Conservation (phyloP, 2,329 filamentous ascomycete genomes). For the Exserohilum rostratum region DNA sequence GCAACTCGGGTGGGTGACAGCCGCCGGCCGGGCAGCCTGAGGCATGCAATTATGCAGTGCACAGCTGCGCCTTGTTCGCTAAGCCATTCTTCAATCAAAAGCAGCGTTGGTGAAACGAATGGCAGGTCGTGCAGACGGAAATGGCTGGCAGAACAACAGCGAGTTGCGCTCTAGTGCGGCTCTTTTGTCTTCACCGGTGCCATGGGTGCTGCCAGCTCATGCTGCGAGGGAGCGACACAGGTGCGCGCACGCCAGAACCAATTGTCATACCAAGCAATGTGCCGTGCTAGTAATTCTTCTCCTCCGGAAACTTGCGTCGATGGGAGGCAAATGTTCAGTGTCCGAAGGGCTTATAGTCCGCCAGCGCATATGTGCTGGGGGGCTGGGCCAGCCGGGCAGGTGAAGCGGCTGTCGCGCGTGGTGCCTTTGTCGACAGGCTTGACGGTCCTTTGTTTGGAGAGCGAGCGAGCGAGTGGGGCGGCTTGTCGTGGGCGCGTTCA, state of each 20-base stretch:
- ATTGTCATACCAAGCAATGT: slow-evolving; percentile 33
- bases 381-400: slow-evolving; percentile 4
- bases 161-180: slow-evolving; percentile 35
- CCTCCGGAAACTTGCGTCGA: slow-evolving; percentile 16
- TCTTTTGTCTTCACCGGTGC: slow-evolving; percentile 44
- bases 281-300: slow-evolving; percentile 21
- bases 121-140: slow-evolving; percentile 23
- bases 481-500: background rate
- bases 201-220: slow-evolving; percentile 23
- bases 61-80: slow-evolving; percentile 45
- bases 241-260: slow-evolving; percentile 37
- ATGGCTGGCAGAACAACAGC: slow-evolving; percentile 16
- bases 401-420: slow-evolving; percentile 4
- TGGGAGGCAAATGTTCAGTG: slow-evolving; percentile 12
- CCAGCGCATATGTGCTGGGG: slow-evolving; percentile 36
- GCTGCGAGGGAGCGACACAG: slow-evolving; percentile 21
- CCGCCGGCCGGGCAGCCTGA: slow-evolving; percentile 30
- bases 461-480: background rate
- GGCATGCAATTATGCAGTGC: slow-evolving; percentile 27
- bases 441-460: background rate
- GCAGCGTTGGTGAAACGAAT: slow-evolving; percentile 27
- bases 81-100: slow-evolving; percentile 27
- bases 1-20: slow-evolving; percentile 6
- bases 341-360: slow-evolving; percentile 18
- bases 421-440: background rate